A percentile compares a stretch with the other conserved stretches of the same genome.
These are phyloP conservation scores for Penicillium sp. DNA, from an alignment of 2,329 filamentous ascomycete genomes.

Conservation along the genomic window DNA sequence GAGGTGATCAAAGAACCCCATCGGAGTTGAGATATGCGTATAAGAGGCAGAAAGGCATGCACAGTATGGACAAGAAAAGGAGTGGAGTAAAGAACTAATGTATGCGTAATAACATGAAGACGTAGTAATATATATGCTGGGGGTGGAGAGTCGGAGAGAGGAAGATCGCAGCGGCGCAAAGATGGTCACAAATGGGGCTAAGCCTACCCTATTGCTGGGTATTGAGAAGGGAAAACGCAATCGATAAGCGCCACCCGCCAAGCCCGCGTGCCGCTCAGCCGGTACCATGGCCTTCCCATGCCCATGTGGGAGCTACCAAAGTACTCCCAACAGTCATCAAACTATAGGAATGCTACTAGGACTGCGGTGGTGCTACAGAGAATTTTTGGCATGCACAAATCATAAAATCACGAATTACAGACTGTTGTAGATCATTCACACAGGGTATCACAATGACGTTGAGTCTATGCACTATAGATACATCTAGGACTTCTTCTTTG, in stretches of 20 bases:
- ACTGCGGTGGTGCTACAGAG: too few species aligned
- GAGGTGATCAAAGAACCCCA: slow-evolving; percentile 52
- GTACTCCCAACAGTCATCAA: too few species aligned
- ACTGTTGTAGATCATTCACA: not conserved
- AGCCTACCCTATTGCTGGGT: too few species aligned
- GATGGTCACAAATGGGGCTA: slow-evolving; percentile 1
- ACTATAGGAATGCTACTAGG: too few species aligned
- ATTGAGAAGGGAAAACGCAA: slow-evolving; percentile 14
- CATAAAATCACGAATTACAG: too few species aligned
- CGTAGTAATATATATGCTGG: not conserved
- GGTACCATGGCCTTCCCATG: too few species aligned
- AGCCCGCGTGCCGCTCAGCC: not conserved
- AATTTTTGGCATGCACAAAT: too few species aligned
- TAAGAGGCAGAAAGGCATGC: slow-evolving; percentile 9
- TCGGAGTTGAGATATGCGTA: slow-evolving; percentile 24
- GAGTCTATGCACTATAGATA: slow-evolving; percentile 18
- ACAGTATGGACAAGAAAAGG: slow-evolving; percentile 6
- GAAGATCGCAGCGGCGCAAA: slow-evolving; percentile 8
- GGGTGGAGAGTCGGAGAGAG: slow-evolving; percentile 6
- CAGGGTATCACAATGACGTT: slow-evolving; percentile 14
- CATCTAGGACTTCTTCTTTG: slow-evolving; percentile 69
- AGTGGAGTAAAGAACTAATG: slow-evolving; percentile 12
- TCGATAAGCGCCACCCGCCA: slow-evolving; percentile 27
- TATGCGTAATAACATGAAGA: slow-evolving; percentile 18
- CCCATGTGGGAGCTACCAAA: too few species aligned